Evolutionary conservation across 1,284 basidiomycete genomes (phyloP), one percentile per base, ranked within the genome.

Genomic region (Pseudozyma sp.): DNA sequence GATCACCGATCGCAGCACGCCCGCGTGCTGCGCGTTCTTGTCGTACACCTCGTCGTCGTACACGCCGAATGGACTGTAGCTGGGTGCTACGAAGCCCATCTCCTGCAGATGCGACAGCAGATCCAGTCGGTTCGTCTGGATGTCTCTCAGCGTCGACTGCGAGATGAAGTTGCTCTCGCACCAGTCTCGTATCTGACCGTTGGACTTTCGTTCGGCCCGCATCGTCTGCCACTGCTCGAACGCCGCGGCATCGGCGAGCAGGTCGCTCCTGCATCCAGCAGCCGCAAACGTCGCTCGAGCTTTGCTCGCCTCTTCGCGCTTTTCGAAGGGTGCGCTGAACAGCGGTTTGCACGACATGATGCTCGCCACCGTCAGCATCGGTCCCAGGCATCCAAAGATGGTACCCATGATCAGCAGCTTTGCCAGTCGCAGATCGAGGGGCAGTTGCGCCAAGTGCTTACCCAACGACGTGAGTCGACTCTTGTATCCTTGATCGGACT

Each of bases 141-240:
- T 90, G 74, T 97, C 94, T n/a, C 92, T 89, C 54, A 96, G 75
- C 1, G 91, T 89, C 3, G 89, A 87, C 4, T 85, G 77, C 3
- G 92, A 93, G 75, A 97, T 92, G 85, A 93, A 97, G 85, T 94
- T 92, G 90, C 93, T 87, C 78, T 94, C 92, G 84, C 92, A 94
- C 84, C 94, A 97, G 7, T 84, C 79, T 43, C 87, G 86, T 30
- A 92, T 85, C 29, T 87, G 85, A 51, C 86, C 77, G 33, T 87
- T 86, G 7, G 88, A 83, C 51, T 87, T 87, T 3, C 88, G 87
- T 53, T 89, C 87, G 8, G 85, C 81, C 14, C 88, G 88, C 50
- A 92, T 82, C 45, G 85, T 85, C 47, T 88, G 84, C 68, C 89
- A 92, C 67, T 90, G 88, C 37, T 91, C 87, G 81, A 92, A 96